Percentiles rank a stretch among this genome's conserved stretches.
phyloP scores from a whole-genome alignment of 495 filamentous ascomycete genomes.

The Penicillium mononematosum region DNA sequence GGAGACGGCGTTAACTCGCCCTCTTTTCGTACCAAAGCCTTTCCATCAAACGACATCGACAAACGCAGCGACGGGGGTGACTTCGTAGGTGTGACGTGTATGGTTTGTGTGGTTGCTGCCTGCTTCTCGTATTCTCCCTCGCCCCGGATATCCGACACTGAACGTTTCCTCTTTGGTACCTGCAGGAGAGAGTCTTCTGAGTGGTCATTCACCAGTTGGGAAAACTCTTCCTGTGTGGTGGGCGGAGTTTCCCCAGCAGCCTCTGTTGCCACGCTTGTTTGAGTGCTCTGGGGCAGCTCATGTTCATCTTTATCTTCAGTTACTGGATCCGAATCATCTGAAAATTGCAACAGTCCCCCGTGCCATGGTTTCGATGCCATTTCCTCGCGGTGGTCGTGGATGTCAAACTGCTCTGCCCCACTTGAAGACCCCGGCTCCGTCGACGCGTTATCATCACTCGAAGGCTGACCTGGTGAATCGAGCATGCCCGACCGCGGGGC shows the following conservation, averaged over 20 bases:
- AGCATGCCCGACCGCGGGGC: slow-evolving; percentile 49
- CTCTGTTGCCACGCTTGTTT: slow-evolving; percentile 42
- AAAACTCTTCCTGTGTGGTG: slow-evolving; percentile 24
- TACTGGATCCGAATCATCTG: slow-evolving; percentile 34
- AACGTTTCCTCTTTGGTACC: slow-evolving; percentile 41
- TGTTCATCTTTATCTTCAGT: slow-evolving; percentile 30
- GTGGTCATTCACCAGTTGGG: slow-evolving; percentile 16
- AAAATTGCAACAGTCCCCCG: slow-evolving; percentile 29
- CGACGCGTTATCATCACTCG: slow-evolving; percentile 44
- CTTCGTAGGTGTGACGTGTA: slow-evolving; percentile 28
- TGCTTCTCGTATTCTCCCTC: slow-evolving; percentile 16
- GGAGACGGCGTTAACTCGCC: slow-evolving; percentile 69
- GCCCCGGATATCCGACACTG: slow-evolving; percentile 32
- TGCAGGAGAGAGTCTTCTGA: slow-evolving; percentile 26
- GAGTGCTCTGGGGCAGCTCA: slow-evolving; percentile 33
- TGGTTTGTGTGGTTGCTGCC: slow-evolving; percentile 16
- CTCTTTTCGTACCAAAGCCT: slow-evolving; percentile 71
- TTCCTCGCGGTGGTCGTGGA: slow-evolving; percentile 21
- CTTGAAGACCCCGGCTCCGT: slow-evolving; percentile 37
- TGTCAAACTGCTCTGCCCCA: slow-evolving; percentile 33
- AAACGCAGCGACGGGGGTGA: slow-evolving; percentile 53
- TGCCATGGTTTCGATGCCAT: slow-evolving; percentile 27
- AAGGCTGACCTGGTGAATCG: slow-evolving; percentile 53
- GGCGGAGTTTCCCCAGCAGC: slow-evolving; percentile 31
- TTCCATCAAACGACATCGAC: slow-evolving; percentile 77